Conservation (phyloP, 2,329 filamentous ascomycete genomes). For the Sporothrix curviconia region DNA sequence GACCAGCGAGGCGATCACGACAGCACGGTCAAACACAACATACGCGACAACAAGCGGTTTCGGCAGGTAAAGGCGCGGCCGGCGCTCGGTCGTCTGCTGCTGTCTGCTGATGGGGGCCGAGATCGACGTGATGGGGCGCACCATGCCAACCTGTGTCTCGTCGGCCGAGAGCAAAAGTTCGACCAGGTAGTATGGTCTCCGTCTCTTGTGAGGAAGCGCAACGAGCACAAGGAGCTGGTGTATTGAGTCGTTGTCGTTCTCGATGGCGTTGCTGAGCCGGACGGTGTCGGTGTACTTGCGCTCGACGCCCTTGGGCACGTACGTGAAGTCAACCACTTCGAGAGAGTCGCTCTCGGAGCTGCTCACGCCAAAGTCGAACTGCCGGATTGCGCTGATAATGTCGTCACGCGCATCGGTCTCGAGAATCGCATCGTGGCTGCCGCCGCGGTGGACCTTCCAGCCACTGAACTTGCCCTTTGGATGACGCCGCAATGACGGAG, state of each 20-base stretch:
- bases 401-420: slow-evolving; percentile 64
- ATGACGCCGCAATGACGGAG: slow-evolving; percentile 72
- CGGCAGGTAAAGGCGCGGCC: slow-evolving; percentile 69
- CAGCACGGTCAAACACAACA: slow-evolving; percentile 69
- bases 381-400: slow-evolving; percentile 56
- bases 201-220: slow-evolving; percentile 45
- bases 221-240: slow-evolving; percentile 58
- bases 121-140: slow-evolving; percentile 63
- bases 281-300: slow-evolving; percentile 44
- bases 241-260: slow-evolving; percentile 43
- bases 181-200: slow-evolving; percentile 66
- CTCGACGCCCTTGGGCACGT: slow-evolving; percentile 51
- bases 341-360: slow-evolving; percentile 52
- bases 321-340: slow-evolving; percentile 73
- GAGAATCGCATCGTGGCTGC: slow-evolving; percentile 67
- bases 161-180: slow-evolving; percentile 57
- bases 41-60: slow-evolving; percentile 74
- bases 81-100: slow-evolving; percentile 31
- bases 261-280: slow-evolving; percentile 44
- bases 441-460: slow-evolving; percentile 86
- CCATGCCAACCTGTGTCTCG: slow-evolving; percentile 50
- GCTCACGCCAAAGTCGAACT: slow-evolving; percentile 42
- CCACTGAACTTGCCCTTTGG: slow-evolving; percentile 70
- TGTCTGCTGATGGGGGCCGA: slow-evolving; percentile 36
- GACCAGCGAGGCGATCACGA: slow-evolving; percentile 69